A percentile compares a stretch with the other conserved stretches of the same genome.
Conservation (phyloP, 805 yeast genomes). For the Tetrapisispora phaffii region DNA sequence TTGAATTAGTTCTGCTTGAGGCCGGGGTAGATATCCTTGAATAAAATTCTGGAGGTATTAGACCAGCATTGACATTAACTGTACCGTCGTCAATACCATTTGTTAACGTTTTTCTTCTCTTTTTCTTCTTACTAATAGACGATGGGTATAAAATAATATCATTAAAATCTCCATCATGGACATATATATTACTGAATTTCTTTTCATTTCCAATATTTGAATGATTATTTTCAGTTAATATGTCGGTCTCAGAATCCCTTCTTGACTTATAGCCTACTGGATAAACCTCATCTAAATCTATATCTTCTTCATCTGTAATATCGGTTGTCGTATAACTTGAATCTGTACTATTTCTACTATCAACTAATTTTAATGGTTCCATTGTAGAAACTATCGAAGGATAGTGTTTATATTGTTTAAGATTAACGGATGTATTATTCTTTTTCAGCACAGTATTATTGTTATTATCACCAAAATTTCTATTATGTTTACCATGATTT, state of each 20-base stretch:
- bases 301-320: conserved; percentile 1
- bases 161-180: conserved; percentile 28
- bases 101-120: conserved; percentile 3
- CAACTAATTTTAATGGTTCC: not conserved
- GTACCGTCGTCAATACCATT: not conserved
- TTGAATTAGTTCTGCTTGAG: conserved; percentile 25
- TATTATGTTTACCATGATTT: not conserved
- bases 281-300: conserved; percentile 2
- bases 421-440: not conserved
- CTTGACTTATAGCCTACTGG: not conserved
- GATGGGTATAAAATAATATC: conserved; percentile 6
- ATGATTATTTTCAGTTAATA: not conserved
- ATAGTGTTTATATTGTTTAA: not conserved
- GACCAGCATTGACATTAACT: conserved; percentile 9
- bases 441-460: not conserved
- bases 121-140: not conserved
- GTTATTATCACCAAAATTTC: conserved; percentile 7
- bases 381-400: not conserved
- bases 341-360: not conserved
- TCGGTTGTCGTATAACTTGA: not conserved
- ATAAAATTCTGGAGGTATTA: conserved; percentile 31
- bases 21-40: conserved; percentile 28
- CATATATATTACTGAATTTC: conserved; percentile 24
- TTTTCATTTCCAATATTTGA: not conserved
- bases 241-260: not conserved